A percentile compares a stretch with the other conserved stretches of the same genome.
phyloP scores from a whole-genome alignment of 2,329 filamentous ascomycete genomes.

The Fusarium veterinarium region DNA sequence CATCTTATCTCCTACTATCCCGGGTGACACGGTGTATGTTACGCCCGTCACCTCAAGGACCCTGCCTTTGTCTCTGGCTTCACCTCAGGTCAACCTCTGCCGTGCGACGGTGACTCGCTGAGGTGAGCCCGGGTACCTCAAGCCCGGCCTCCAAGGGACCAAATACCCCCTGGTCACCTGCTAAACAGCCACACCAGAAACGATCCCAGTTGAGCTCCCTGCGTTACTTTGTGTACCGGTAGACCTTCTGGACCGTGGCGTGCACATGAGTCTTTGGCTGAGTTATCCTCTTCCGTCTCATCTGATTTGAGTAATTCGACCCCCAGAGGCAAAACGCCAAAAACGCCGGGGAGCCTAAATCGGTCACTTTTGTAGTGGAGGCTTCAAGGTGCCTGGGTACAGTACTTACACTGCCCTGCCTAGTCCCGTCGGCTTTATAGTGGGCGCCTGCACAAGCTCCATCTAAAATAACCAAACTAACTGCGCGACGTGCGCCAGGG shows the following conservation, averaged over 20 bases:
- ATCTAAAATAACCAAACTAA: constrained; percentile 23
- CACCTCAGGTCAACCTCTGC: constrained; percentile 21
- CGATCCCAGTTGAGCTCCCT: constrained; percentile 1
- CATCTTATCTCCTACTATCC: constrained; percentile 11
- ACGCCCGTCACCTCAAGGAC: constrained; percentile 7
- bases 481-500: constrained; percentile 29
- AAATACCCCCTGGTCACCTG: constrained; percentile 28
- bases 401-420: not conserved
- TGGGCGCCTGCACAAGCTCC: constrained; percentile 31
- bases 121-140: constrained; percentile 11
- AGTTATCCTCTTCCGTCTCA: not conserved
- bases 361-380: constrained; percentile 16
- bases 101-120: constrained; percentile 29
- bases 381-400: constrained; percentile 1
- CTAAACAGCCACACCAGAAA: constrained; percentile 10
- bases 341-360: constrained; percentile 10
- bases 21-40: constrained; percentile 29
- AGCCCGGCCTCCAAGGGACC: not conserved
- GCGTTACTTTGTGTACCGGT: not conserved
- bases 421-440: constrained; percentile 25
- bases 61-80: constrained; percentile 14
- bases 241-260: constrained; percentile 11
- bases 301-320: constrained; percentile 1
- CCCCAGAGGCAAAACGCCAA: constrained; percentile 14
- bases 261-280: constrained; percentile 3